phyloP scores from a whole-genome alignment of 345 rosid species.

The Capsella bursapastoris region DNA sequence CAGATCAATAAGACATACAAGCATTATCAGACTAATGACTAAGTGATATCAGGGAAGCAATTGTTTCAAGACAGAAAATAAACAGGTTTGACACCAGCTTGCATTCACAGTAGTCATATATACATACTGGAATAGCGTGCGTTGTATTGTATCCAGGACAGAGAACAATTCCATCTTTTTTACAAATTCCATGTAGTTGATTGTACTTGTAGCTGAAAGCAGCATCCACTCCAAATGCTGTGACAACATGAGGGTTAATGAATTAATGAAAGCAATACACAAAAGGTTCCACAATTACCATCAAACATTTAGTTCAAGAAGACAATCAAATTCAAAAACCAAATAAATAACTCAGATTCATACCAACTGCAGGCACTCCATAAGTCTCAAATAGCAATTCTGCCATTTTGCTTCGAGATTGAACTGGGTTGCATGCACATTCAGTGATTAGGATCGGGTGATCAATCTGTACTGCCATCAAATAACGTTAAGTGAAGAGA shows the following conservation, averaged over 20 bases:
- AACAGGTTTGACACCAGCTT: slow-evolving; percentile 7
- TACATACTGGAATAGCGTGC: slow-evolving; percentile 82
- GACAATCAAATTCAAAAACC: slow-evolving; percentile 1
- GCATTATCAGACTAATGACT: slow-evolving; percentile 19
- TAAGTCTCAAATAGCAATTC: slow-evolving; percentile 95
- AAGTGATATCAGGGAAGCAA: background rate
- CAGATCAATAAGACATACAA: background rate
- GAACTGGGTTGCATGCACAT: slow-evolving; percentile 90
- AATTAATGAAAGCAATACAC: slow-evolving; percentile 28
- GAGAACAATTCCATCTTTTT: slow-evolving; percentile 82
- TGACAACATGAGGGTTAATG: slow-evolving; percentile 14
- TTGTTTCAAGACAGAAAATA: background rate
- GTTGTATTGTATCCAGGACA: slow-evolving; percentile 88
- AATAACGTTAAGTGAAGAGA: slow-evolving; percentile 49
- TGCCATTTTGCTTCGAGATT: slow-evolving; percentile 97
- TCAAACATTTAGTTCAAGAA: slow-evolving; percentile 11
- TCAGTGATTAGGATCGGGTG: slow-evolving; percentile 94
- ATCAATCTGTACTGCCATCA: slow-evolving; percentile 82
- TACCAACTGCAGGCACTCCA: slow-evolving; percentile 98
- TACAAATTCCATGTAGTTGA: slow-evolving; percentile 76
- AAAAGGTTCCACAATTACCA: background rate
- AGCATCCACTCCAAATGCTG: slow-evolving; percentile 97
- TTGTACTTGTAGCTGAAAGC: slow-evolving; percentile 95
- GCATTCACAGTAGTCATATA: slow-evolving; percentile 17
- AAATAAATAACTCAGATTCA: slow-evolving; percentile 23